phyloP scores from a whole-genome alignment of 2,329 filamentous ascomycete species.

The Calycina herbarum region DNA sequence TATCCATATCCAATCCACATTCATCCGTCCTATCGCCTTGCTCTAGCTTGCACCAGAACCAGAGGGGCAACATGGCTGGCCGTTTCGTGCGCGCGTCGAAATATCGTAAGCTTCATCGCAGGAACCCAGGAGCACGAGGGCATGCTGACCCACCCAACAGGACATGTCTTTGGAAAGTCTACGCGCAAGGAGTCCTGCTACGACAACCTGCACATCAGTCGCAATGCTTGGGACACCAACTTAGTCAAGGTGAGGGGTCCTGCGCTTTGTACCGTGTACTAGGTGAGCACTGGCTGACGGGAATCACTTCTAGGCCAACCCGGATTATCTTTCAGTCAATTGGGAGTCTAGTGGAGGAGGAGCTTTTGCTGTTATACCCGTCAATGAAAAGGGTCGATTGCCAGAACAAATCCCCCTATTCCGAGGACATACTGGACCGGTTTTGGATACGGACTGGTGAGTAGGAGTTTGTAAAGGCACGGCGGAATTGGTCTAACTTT shows the following conservation, averaged over 20 bases:
- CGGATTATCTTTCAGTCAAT: conserved; percentile 94
- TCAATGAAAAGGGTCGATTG: conserved; percentile 84
- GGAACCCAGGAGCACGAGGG: conserved; percentile 27
- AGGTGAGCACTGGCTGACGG: conserved; percentile 26
- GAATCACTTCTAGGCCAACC: conserved; percentile 69
- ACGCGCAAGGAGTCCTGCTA: conserved; percentile 98
- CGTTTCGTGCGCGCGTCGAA: conserved; percentile 74
- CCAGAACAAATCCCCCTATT: conserved; percentile 94
- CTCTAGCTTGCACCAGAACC: conserved; percentile 1
- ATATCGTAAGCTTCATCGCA: conserved; percentile 56
- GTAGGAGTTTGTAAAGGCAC: conserved; percentile 27
- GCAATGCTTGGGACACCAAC: conserved; percentile 99
- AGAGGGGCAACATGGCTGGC: conserved; percentile 56
- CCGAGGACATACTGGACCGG: conserved; percentile 90
- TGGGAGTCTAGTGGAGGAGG: conserved; percentile 97
- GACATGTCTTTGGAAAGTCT: conserved; percentile 96
- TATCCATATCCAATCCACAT: conserved; percentile 6
- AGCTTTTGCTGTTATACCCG: conserved; percentile 92
- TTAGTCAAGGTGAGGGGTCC: conserved; percentile 74
- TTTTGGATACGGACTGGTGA: conserved; percentile 96
- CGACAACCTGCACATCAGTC: conserved; percentile 94
- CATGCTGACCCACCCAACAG: conserved; percentile 48
- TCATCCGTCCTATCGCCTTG: background rate
- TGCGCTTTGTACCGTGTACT: background rate
- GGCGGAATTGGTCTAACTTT: conserved; percentile 26